Percentiles rank a stretch among this genome's conserved stretches.
phyloP scores from a whole-genome alignment of 352 stramenopile species.

The Pseudoperonospora humuli region DNA sequence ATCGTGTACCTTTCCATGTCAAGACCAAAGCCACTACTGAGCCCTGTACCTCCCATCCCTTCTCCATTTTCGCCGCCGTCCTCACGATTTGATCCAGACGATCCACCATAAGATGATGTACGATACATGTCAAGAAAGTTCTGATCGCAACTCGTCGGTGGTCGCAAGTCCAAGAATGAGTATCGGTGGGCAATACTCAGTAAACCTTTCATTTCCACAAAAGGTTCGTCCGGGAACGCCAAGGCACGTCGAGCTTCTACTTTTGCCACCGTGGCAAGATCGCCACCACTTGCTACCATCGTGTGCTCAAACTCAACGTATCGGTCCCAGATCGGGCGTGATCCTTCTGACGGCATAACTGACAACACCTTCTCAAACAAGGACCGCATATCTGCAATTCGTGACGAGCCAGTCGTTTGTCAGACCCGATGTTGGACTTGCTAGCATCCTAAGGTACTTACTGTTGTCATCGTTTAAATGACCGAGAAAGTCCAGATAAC shows the following conservation, averaged over 20 bases:
- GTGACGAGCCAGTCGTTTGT: not conserved
- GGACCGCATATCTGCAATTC: conserved; percentile 71
- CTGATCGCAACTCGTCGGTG: conserved; percentile 49
- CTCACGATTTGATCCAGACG: conserved; percentile 14
- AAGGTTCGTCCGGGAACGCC: conserved; percentile 66
- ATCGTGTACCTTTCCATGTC: conserved; percentile 40
- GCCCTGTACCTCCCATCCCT: conserved; percentile 10
- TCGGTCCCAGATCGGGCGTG: conserved; percentile 78
- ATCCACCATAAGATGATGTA: conserved; percentile 21
- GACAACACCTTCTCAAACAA: conserved; percentile 85
- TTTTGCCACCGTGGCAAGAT: conserved; percentile 77
- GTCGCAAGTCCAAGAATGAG: conserved; percentile 66
- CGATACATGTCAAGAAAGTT: conserved; percentile 80
- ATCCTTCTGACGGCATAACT: conserved; percentile 74
- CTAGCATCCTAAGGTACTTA: conserved; percentile 24
- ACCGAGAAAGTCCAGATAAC: conserved; percentile 80
- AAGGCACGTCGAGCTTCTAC: conserved; percentile 71
- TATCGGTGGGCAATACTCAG: conserved; percentile 75
- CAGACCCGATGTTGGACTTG: not conserved
- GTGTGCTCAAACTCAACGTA: conserved; percentile 85
- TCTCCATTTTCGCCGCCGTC: conserved; percentile 16
- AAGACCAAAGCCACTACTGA: conserved; percentile 22
- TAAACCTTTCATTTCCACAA: conserved; percentile 77
- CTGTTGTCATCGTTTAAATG: conserved; percentile 88
- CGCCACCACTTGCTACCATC: conserved; percentile 76